These are phyloP conservation scores for Arthroderma uncinatum DNA, from an alignment of 2,329 filamentous ascomycete species.

Conservation along the genomic window DNA sequence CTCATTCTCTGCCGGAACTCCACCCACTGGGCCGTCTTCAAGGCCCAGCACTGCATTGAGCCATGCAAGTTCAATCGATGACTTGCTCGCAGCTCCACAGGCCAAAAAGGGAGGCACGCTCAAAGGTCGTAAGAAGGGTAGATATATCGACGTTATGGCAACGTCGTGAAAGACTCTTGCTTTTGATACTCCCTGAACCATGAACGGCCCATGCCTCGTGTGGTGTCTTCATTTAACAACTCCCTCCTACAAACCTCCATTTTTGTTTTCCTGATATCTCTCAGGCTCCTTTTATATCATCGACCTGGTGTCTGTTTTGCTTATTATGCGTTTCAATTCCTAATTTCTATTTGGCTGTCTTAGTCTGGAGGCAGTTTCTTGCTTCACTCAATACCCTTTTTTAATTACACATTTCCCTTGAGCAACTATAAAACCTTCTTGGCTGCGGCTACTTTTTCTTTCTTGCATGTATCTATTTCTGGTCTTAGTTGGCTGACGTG, in stretches of 20 bases:
- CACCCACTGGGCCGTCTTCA: conserved; percentile 45
- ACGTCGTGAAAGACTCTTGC: conserved; percentile 29
- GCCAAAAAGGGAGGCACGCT: conserved; percentile 53
- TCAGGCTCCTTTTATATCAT: background rate
- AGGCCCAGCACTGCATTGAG: conserved; percentile 72
- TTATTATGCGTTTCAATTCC: background rate
- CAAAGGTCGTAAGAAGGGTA: conserved; percentile 68
- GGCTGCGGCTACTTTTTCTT: background rate
- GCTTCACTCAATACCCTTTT: background rate
- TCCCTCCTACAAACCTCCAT: background rate
- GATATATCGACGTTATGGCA: conserved; percentile 95
- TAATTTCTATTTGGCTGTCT: background rate
- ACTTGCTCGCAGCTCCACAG: conserved; percentile 65
- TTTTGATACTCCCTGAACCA: background rate
- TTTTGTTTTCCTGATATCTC: background rate
- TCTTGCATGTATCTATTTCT: conserved; percentile 4
- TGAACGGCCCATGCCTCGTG: background rate
- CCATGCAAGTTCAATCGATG: conserved; percentile 89
- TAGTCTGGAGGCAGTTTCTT: background rate
- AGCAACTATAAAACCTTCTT: conserved; percentile 1
- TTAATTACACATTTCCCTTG: background rate
- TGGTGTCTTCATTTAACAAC: background rate
- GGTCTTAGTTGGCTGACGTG: background rate
- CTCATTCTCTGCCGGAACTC: conserved; percentile 29
- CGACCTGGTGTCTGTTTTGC: background rate